phyloP scores from a whole-genome alignment of 2,329 filamentous ascomycete species.

The Arthrobotrys musiformis region DNA sequence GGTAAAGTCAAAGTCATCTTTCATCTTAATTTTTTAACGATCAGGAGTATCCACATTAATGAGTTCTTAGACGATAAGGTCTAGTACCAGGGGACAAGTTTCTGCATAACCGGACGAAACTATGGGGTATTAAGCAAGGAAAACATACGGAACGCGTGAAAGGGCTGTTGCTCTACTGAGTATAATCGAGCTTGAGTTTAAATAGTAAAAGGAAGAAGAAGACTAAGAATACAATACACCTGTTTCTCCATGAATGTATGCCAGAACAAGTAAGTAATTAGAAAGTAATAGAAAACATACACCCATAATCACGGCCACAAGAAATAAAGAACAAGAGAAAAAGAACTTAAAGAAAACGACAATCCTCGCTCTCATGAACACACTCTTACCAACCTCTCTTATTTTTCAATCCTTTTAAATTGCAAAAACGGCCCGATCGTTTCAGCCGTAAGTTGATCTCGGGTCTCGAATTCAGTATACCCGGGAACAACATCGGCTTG shows the following conservation, averaged over 20 bases:
- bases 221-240: neutral
- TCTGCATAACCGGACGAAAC: no score
- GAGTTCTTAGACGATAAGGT: no score
- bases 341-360: neutral
- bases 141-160: neutral
- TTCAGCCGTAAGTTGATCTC: slow-evolving; percentile 76
- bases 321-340: neutral
- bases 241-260: neutral
- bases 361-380: neutral
- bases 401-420: slow-evolving; percentile 64
- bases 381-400: neutral
- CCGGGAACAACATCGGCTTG: slow-evolving; percentile 18
- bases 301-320: neutral
- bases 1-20: no score
- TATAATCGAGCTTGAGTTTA: neutral
- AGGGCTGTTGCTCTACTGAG: neutral
- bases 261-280: neutral
- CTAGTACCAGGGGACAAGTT: no score
- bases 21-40: no score
- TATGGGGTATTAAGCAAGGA: neutral
- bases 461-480: slow-evolving; percentile 29
- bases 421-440: slow-evolving; percentile 78
- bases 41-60: no score
- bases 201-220: neutral
- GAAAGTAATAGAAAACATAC: neutral